A percentile compares a stretch with the other conserved stretches of the same genome.
These are phyloP conservation scores for Pestalotiopsis sp. DNA, from an alignment of 2,329 filamentous ascomycete species.

Conservation along the genomic window DNA sequence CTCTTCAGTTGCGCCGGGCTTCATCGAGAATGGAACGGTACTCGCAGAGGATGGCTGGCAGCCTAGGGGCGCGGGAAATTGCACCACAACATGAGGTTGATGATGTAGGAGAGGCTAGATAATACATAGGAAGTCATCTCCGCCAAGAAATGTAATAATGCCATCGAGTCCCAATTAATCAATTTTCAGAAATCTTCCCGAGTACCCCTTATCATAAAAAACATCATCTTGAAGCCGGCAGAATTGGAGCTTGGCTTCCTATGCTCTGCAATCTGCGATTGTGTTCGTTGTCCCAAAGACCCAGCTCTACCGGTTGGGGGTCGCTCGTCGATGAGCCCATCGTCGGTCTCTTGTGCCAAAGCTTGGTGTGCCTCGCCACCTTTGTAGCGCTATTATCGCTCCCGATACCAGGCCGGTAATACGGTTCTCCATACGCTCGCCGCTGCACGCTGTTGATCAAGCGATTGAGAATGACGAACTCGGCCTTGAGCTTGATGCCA, in stretches of 20 bases:
- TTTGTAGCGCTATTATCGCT: not conserved
- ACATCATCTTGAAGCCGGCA: not conserved
- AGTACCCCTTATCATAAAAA: not conserved
- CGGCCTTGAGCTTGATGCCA: constrained; percentile 27
- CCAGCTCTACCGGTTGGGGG: not conserved
- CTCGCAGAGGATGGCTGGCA: constrained; percentile 9
- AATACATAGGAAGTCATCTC: not conserved
- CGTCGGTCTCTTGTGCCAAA: not conserved
- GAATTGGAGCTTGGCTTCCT: not conserved
- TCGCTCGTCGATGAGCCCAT: not conserved
- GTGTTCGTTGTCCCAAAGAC: not conserved
- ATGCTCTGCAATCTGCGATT: not conserved
- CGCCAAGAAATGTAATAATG: not conserved
- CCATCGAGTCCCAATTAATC: not conserved
- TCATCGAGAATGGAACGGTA: constrained; percentile 8
- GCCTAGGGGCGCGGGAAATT: not conserved
- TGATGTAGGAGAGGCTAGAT: not conserved
- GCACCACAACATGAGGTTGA: no score
- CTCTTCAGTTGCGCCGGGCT: constrained; percentile 10
- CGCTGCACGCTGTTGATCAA: not conserved
- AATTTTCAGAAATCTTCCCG: not conserved
- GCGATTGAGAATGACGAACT: not conserved
- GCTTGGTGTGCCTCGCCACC: not conserved
- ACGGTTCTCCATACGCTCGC: not conserved
- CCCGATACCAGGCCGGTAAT: not conserved